A percentile compares a stretch with the other conserved stretches of the same genome.
These are phyloP conservation scores for Lipomyces mesembrius DNA, from an alignment of 805 yeast genomes.

Conservation along the genomic window DNA sequence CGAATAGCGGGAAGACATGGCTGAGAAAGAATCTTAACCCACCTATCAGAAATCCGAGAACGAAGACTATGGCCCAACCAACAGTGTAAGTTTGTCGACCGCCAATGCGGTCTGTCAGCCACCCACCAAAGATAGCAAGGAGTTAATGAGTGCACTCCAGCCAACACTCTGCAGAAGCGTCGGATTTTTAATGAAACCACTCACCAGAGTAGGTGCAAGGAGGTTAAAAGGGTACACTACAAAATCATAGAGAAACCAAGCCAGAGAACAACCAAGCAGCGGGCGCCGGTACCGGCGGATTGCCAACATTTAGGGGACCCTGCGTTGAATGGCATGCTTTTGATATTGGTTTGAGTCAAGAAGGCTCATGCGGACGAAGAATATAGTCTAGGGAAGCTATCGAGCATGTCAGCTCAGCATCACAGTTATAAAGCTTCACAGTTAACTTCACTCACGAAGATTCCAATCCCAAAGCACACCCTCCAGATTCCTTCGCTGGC, in stretches of 20 bases:
- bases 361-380: neutral
- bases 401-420: neutral
- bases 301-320: neutral
- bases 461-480: neutral
- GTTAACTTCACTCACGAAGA: neutral
- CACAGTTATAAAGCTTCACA: neutral
- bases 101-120: neutral
- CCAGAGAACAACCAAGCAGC: neutral
- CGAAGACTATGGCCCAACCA: neutral
- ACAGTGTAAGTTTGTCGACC: neutral
- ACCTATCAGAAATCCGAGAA: neutral
- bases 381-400: neutral
- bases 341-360: neutral
- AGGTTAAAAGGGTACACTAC: neutral
- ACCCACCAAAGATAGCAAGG: neutral
- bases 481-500: neutral
- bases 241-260: neutral
- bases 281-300: neutral
- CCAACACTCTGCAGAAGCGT: conserved; percentile 2
- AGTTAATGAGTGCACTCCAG: neutral
- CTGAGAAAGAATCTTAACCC: neutral
- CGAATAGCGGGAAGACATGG: neutral
- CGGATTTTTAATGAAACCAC: neutral
- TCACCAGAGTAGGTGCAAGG: neutral
- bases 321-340: neutral